Percentiles rank a stretch among this genome's conserved stretches.
Conservation (phyloP, 352 stramenopile species). For the Phytophthora parvispora region DNA sequence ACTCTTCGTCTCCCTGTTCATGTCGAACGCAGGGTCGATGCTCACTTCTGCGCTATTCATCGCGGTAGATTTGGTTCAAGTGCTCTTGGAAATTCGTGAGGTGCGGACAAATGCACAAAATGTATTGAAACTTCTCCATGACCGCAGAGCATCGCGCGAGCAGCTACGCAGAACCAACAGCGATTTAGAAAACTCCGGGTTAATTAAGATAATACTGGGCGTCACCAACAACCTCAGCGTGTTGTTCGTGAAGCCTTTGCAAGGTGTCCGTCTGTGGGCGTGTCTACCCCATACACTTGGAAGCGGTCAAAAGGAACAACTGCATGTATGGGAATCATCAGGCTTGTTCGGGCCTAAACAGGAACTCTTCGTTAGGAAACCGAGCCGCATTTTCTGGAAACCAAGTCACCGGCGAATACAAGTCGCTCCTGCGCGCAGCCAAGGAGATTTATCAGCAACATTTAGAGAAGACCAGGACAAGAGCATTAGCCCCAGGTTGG, state of each 20-base stretch:
- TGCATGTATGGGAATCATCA: not conserved
- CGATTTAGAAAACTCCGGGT: not conserved
- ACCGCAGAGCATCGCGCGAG: not conserved
- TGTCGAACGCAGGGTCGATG: not conserved
- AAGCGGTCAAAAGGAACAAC: not conserved
- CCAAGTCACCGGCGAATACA: no score
- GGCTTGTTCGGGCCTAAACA: constrained; percentile 2
- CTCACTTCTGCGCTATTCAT: not conserved
- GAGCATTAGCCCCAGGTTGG: no score
- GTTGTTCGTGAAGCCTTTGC: not conserved
- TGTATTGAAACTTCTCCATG: not conserved
- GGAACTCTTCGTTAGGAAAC: no score
- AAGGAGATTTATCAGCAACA: no score
- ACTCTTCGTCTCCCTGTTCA: not conserved
- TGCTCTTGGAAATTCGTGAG: constrained; percentile 6
- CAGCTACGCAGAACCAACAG: not conserved
- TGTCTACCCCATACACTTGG: not conserved
- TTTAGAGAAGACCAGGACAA: no score
- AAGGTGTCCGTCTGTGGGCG: not conserved
- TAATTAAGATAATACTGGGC: not conserved
- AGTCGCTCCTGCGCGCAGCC: no score
- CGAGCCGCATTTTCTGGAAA: no score
- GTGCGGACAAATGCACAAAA: not conserved
- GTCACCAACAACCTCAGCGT: not conserved
- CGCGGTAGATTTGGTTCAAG: not conserved